Conservation (phyloP, 1,284 basidiomycete species). For the Thelephora terrestris region DNA sequence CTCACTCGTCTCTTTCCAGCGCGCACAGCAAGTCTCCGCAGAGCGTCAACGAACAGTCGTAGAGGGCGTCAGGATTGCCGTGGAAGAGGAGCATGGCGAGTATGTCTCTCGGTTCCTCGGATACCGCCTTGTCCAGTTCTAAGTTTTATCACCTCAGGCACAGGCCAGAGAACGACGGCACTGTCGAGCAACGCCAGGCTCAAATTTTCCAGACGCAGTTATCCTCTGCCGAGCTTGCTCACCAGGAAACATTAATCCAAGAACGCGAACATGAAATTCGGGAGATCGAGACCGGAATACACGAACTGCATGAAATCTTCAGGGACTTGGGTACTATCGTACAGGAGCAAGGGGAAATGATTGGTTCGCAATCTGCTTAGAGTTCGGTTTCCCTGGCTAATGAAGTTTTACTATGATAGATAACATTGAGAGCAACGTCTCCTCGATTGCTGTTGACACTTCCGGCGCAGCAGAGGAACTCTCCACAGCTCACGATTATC, state of each 20-base stretch:
- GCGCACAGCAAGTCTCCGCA: constrained; percentile 82
- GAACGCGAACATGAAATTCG: constrained; percentile 93
- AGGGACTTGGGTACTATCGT: constrained; percentile 93
- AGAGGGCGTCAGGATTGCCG: constrained; percentile 67
- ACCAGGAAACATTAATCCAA: constrained; percentile 92
- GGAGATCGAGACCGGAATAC: constrained; percentile 95
- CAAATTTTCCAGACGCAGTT: constrained; percentile 66
- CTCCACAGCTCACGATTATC: constrained; percentile 86
- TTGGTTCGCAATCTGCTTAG: constrained; percentile 52
- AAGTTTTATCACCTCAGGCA: constrained; percentile 20
- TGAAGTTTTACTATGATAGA: constrained; percentile 39
- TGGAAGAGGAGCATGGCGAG: constrained; percentile 50
- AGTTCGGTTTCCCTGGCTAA: neutral
- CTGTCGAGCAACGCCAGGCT: constrained; percentile 48
- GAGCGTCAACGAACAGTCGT: constrained; percentile 82
- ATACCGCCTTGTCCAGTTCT: constrained; percentile 3
- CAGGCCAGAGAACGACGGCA: constrained; percentile 6
- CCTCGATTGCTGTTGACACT: constrained; percentile 79
- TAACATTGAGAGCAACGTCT: constrained; percentile 95
- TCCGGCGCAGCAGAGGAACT: constrained; percentile 82
- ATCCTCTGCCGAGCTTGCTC: constrained; percentile 85
- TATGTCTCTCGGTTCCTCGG: constrained; percentile 9
- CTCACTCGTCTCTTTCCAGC: constrained; percentile 85
- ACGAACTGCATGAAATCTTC: constrained; percentile 96
- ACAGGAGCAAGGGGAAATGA: constrained; percentile 88